A percentile compares a stretch with the other conserved stretches of the same genome.
Conservation (phyloP, 169 alveolate species). For the Plasmodium chabaudi region DNA sequence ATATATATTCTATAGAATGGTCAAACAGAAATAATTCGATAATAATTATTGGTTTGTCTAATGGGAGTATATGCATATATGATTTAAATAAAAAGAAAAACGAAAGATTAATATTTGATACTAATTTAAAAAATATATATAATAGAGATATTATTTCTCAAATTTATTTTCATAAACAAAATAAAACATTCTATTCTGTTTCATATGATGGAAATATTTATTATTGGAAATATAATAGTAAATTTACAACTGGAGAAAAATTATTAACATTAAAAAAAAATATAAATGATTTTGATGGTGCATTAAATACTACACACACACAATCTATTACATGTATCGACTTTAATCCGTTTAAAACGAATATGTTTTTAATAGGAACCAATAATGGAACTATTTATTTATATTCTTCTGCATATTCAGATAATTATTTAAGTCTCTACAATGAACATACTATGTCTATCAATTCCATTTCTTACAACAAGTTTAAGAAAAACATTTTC, state of each 20-base stretch:
- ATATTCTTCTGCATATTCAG: constrained; percentile 69
- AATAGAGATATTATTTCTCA: constrained; percentile 75
- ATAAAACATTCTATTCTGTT: constrained; percentile 64
- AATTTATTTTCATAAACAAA: constrained; percentile 28
- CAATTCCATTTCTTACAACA: constrained; percentile 38
- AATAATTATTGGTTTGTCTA: constrained; percentile 67
- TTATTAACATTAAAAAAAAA: constrained; percentile 52
- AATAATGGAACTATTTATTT: constrained; percentile 60
- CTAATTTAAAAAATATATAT: constrained; percentile 59
- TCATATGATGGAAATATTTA: constrained; percentile 72
- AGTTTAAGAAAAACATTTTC: constrained; percentile 25
- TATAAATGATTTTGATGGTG: constrained; percentile 17
- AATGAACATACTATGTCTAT: constrained; percentile 69
- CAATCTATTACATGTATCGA: constrained; percentile 74
- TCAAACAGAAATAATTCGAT: constrained; percentile 36
- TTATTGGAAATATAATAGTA: constrained; percentile 64
- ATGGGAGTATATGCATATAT: constrained; percentile 72
- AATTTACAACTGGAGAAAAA: constrained; percentile 73
- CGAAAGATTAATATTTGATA: constrained; percentile 59
- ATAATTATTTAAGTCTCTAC: constrained; percentile 25
- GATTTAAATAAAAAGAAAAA: constrained; percentile 75
- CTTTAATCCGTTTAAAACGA: constrained; percentile 59
- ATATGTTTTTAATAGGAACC: constrained; percentile 70
- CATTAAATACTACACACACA: constrained; percentile 33
- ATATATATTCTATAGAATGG: constrained; percentile 73